Percentiles rank a stretch among this genome's conserved stretches.
These are phyloP conservation scores for Cotoneaster glaucophyllus DNA, from an alignment of 306 rosid species.

Conservation along the genomic window DNA sequence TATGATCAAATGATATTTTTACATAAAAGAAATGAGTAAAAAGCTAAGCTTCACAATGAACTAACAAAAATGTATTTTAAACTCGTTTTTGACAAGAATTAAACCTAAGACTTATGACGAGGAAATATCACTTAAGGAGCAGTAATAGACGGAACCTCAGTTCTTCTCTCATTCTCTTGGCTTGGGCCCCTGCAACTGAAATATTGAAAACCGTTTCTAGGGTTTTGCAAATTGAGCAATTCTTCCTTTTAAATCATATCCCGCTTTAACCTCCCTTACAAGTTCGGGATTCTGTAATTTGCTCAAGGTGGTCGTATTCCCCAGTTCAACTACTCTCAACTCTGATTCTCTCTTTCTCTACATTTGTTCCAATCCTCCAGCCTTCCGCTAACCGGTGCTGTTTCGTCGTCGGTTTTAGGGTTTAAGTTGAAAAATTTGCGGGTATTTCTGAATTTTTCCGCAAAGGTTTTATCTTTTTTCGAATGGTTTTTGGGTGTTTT, in stretches of 20 bases:
- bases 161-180: too few relatives aligned
- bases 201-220: constrained; percentile 12
- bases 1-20: too few relatives aligned
- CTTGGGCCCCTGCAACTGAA: neutral
- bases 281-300: neutral
- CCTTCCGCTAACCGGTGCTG: neutral
- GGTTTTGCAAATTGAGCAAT: constrained; percentile 12
- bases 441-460: neutral
- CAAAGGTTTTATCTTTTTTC: constrained; percentile 1
- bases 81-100: accelerated
- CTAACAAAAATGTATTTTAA: accelerated
- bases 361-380: neutral
- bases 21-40: accelerated
- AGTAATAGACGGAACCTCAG: too few relatives aligned
- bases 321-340: neutral
- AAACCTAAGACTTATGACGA: too few relatives aligned
- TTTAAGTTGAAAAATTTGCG: neutral
- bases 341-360: neutral
- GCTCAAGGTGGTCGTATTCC: constrained; percentile 15
- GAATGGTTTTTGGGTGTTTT: constrained; percentile 11
- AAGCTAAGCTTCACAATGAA: accelerated
- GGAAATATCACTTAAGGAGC: too few relatives aligned
- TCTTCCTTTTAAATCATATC: neutral
- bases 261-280: neutral
- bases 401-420: neutral